A percentile compares a stretch with the other conserved stretches of the same genome.
phyloP scores from a whole-genome alignment of 2,329 filamentous ascomycete genomes.

The Trichophaea hybrida region DNA sequence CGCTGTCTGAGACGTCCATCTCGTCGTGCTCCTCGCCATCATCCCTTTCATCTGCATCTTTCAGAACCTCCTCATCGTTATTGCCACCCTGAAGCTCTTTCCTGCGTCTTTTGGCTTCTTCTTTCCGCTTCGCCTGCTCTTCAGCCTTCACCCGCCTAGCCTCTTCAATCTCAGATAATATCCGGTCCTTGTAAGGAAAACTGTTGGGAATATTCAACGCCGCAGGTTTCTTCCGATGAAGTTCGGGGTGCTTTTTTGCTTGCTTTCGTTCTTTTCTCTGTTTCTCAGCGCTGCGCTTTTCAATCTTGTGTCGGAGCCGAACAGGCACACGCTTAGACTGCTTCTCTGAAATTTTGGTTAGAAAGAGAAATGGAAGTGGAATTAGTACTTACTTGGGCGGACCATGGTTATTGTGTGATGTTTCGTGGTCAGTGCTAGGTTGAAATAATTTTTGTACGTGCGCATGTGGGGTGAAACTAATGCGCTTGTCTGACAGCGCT shows the following conservation, averaged over 20 bases:
- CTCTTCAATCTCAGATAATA: constrained; percentile 89
- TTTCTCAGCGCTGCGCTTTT: constrained; percentile 81
- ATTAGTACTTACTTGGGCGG: constrained; percentile 1
- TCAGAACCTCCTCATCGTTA: constrained; percentile 35
- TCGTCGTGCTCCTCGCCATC: constrained; percentile 40
- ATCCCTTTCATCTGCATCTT: constrained; percentile 35
- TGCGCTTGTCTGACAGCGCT: no score
- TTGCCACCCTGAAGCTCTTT: constrained; percentile 45
- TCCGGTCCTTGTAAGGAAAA: constrained; percentile 93
- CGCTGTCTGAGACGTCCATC: constrained; percentile 43
- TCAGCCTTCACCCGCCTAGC: constrained; percentile 66
- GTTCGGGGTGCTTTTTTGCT: constrained; percentile 94
- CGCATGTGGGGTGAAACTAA: background rate
- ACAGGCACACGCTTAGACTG: constrained; percentile 85
- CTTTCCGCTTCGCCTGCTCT: constrained; percentile 54
- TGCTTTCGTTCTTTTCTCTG: constrained; percentile 78
- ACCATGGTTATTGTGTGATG: constrained; percentile 1
- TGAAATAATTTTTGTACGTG: background rate
- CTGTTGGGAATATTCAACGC: constrained; percentile 71
- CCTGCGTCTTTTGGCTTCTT: constrained; percentile 49
- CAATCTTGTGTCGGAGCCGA: constrained; percentile 86
- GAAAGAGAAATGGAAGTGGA: background rate
- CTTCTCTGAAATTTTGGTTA: constrained; percentile 47
- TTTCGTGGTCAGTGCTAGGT: background rate
- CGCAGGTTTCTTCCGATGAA: constrained; percentile 80